A percentile compares a stretch with the other conserved stretches of the same genome.
phyloP scores from a whole-genome alignment of 768 basidiomycete species.

The Boletus subparvulus region DNA sequence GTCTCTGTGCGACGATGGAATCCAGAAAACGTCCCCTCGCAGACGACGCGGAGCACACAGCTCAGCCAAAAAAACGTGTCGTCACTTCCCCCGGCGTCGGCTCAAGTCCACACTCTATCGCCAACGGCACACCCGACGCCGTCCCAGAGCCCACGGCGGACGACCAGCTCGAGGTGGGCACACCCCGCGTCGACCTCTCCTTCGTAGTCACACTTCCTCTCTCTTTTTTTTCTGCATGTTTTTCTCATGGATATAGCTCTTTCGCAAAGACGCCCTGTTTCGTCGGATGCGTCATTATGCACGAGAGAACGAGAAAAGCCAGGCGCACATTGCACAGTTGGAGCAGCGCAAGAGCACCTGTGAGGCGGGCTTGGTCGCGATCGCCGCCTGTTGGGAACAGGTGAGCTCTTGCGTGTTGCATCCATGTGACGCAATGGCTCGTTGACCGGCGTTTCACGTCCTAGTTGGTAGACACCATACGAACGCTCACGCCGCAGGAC shows the following conservation, averaged over 20 bases:
- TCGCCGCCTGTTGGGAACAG: constrained; percentile 80
- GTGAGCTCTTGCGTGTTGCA: constrained; percentile 37
- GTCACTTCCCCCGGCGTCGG: constrained; percentile 42
- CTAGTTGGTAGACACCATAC: constrained; percentile 68
- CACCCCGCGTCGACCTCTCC: constrained; percentile 20
- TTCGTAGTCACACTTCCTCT: constrained; percentile 23
- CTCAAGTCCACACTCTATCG: constrained; percentile 44
- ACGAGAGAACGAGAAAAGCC: constrained; percentile 67
- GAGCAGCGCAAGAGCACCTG: constrained; percentile 64
- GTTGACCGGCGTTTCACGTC: neutral
- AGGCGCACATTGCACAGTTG: constrained; percentile 58
- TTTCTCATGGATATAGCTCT: constrained; percentile 48
- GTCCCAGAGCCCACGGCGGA: constrained; percentile 46
- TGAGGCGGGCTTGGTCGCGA: constrained; percentile 69
- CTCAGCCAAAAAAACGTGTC: constrained; percentile 56
- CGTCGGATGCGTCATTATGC: constrained; percentile 82
- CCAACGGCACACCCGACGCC: constrained; percentile 41
- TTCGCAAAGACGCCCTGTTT: constrained; percentile 84
- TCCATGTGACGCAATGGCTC: neutral
- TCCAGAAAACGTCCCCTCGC: constrained; percentile 59
- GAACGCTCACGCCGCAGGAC: constrained; percentile 54
- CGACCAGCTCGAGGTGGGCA: constrained; percentile 65
- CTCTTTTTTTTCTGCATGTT: neutral
- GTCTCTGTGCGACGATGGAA: constrained; percentile 41
- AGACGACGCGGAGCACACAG: constrained; percentile 47